Conservation (phyloP, 495 filamentous ascomycete species). For the Neurospora discreta region DNA sequence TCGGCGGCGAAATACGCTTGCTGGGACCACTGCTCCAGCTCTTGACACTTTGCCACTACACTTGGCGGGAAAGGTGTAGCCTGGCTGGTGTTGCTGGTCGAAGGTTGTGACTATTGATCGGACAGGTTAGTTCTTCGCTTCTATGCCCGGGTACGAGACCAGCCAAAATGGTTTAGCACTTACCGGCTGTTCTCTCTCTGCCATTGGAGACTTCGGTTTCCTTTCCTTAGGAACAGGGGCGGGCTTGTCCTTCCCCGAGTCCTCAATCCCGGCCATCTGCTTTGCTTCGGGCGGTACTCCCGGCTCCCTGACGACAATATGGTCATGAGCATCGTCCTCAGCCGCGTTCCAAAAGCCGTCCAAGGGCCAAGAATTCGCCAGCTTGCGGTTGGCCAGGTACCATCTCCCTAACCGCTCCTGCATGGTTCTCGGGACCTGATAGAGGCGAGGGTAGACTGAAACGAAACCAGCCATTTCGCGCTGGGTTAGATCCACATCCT, state of each 20-base stretch:
- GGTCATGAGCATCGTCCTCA: background rate
- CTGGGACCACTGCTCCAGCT: background rate
- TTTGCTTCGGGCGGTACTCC: background rate
- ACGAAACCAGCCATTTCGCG: constrained; percentile 1
- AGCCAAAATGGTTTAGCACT: background rate
- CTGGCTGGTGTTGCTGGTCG: background rate
- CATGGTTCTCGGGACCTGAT: constrained; percentile 2
- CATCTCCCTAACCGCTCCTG: constrained; percentile 1
- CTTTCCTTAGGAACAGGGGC: background rate
- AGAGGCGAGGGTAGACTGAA: constrained; percentile 4
- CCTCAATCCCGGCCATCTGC: background rate
- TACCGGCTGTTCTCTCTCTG: background rate
- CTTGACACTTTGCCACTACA: background rate
- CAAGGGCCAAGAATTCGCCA: background rate
- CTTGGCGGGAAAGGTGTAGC: background rate
- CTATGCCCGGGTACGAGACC: background rate
- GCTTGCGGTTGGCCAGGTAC: background rate
- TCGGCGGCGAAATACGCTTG: background rate
- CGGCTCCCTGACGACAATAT: background rate
- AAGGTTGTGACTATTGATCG: background rate
- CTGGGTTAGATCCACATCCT: background rate
- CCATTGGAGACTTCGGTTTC: background rate
- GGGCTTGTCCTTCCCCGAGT: background rate
- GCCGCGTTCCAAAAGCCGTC: background rate
- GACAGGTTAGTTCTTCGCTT: background rate